Evolutionary conservation across 257 asterid species (phyloP), one percentile per base, ranked within the genome.

Genomic region (Lycium barbarum): DNA sequence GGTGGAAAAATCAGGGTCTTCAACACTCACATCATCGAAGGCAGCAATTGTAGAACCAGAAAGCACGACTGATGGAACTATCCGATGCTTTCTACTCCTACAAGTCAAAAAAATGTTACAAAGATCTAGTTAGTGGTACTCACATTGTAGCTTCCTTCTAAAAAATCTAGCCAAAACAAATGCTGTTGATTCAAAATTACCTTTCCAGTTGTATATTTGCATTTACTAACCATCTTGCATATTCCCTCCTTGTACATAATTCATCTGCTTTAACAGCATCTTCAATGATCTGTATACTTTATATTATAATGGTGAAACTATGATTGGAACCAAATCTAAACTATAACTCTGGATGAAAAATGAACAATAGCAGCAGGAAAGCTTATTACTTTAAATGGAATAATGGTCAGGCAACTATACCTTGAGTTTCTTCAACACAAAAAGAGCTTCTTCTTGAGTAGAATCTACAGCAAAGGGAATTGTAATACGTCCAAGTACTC

Each of bases 181-280:
- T 79, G 81, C 5, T 67, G 80, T 57, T 83, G 73, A 86, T 61
- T 22, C 40, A 73, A 11, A 35, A 58, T 20, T 89, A 95, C 99
- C 99, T 94, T 87, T 95, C 99, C 49, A 96, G 91, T 79, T 59
- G 94, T 57, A 93, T 88, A 87, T 92, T 95, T 85, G 89, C 86
- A 47, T 82, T 89, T 72, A 95, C 90, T 85, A 96, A 87, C 99
- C 98, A 96, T 72, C 97, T 91, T 71, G 99, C 97, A 79, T 92
- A 94, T 87, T 95, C 98, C 88, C 99, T 91, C 87, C 98, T 92
- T 35, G 97, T 93, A 86, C 98, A 96, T 38, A 96, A 88, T 87
- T 94, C 95, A 79, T 92, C 95, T 83, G 94, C 95, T 87, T 88
- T 91, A 36, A 89, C 91, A 88, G 89, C 93, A 81, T 92, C 97